phyloP scores from a whole-genome alignment of 176 grass and related monocot species.

The Hordeum marinum region DNA sequence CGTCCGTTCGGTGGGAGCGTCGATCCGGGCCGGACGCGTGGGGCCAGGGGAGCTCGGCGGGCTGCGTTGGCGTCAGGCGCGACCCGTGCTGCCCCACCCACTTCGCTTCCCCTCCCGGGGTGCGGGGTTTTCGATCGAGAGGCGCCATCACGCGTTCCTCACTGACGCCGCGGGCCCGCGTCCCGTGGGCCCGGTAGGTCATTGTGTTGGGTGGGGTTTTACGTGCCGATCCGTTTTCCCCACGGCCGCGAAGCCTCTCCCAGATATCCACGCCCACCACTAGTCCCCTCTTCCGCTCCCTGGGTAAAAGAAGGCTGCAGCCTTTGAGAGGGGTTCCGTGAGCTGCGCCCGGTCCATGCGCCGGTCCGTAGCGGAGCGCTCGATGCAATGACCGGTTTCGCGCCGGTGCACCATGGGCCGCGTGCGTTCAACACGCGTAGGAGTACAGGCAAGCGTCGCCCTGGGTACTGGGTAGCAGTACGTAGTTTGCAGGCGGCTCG shows the following conservation, averaged over 20 bases:
- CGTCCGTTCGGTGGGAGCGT: no score
- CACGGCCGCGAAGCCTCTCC: slow-evolving; percentile 1
- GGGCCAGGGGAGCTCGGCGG: background rate
- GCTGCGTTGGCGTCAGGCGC: background rate
- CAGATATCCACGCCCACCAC: slow-evolving; percentile 9
- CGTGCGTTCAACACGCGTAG: background rate
- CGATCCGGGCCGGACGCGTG: no score
- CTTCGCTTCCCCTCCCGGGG: slow-evolving; percentile 6
- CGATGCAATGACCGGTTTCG: background rate
- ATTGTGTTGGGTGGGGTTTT: background rate
- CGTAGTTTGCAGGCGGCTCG: background rate
- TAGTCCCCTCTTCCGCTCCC: background rate
- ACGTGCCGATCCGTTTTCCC: background rate
- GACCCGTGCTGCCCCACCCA: slow-evolving; percentile 6
- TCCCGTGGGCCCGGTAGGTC: accelerated
- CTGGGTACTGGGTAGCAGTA: no score
- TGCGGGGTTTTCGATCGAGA: background rate
- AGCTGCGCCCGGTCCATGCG: background rate
- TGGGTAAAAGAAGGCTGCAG: background rate
- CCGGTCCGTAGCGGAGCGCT: accelerated
- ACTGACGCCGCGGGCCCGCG: background rate
- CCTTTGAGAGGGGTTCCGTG: background rate
- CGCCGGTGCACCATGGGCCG: background rate
- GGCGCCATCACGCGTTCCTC: background rate
- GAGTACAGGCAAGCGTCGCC: background rate